Conservation (phyloP, 768 basidiomycete species). For the Hebeloma cylindrosporum region DNA sequence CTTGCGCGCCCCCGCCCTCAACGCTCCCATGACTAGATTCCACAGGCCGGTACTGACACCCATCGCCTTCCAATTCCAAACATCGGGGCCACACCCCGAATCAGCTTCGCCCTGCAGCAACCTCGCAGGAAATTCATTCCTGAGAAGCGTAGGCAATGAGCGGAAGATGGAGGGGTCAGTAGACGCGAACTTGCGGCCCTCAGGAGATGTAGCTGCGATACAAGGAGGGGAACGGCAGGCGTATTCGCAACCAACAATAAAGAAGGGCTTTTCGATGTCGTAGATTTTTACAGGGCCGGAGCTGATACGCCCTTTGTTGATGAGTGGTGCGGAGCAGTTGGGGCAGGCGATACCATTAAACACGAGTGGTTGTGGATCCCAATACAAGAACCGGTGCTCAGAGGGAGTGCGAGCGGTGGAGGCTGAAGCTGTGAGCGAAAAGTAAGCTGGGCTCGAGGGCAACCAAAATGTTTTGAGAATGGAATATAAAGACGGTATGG, state of each 20-base stretch:
- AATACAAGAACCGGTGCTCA: conserved; percentile 80
- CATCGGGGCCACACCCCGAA: conserved; percentile 53
- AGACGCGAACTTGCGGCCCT: conserved; percentile 68
- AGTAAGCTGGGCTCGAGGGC: conserved; percentile 75
- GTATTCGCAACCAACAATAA: conserved; percentile 84
- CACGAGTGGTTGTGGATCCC: conserved; percentile 82
- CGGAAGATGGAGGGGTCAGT: conserved; percentile 73
- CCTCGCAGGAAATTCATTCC: conserved; percentile 72
- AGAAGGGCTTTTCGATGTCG: conserved; percentile 78
- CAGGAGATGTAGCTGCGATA: conserved; percentile 37
- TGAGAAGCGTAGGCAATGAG: conserved; percentile 63
- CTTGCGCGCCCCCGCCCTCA: conserved; percentile 59
- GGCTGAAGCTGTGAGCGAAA: conserved; percentile 72
- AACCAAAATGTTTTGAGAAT: conserved; percentile 85
- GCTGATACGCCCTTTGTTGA: conserved; percentile 70
- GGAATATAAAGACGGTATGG: conserved; percentile 72
- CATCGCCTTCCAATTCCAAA: conserved; percentile 79
- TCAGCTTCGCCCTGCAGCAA: conserved; percentile 58
- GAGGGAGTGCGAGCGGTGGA: conserved; percentile 66
- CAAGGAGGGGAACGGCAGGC: conserved; percentile 57
- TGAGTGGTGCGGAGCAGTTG: conserved; percentile 55
- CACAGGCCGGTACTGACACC: conserved; percentile 71
- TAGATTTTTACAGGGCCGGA: conserved; percentile 77
- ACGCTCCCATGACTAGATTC: conserved; percentile 66
- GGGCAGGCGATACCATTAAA: conserved; percentile 83